phyloP scores from a whole-genome alignment of 1,284 basidiomycete species.

The Microbotryum silenes-acaulis region DNA sequence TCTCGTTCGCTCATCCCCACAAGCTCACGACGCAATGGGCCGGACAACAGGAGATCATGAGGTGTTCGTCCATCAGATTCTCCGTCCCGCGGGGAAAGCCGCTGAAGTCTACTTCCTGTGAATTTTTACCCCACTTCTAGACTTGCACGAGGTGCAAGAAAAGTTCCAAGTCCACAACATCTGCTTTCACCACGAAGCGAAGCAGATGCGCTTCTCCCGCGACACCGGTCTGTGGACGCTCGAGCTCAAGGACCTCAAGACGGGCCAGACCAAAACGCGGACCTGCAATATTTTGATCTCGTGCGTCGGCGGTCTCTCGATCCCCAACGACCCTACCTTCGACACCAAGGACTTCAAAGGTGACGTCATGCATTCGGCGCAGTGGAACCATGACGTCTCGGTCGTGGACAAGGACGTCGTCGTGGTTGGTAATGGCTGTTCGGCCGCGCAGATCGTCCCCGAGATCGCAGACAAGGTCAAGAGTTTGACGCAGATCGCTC shows the following conservation, averaged over 20 bases:
- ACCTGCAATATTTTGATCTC: conserved; percentile 32
- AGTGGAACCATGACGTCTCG: conserved; percentile 15
- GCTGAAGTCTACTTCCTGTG: too few relatives aligned
- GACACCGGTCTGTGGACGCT: conserved; percentile 27
- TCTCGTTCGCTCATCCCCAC: conserved; percentile 12
- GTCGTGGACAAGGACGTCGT: conserved; percentile 27
- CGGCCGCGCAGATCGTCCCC: conserved; percentile 20
- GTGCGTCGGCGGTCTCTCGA: conserved; percentile 21
- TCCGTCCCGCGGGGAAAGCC: too few relatives aligned
- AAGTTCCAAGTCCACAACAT: conserved; percentile 23
- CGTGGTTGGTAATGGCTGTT: conserved; percentile 25
- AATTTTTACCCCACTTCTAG: background rate
- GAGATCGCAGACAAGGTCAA: conserved; percentile 14
- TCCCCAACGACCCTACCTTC: conserved; percentile 26
- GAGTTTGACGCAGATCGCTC: conserved; percentile 24
- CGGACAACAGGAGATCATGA: conserved; percentile 12
- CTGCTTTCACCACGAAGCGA: conserved; percentile 17
- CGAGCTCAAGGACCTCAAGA: conserved; percentile 13
- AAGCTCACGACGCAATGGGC: conserved; percentile 22
- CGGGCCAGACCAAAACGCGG: conserved; percentile 9
- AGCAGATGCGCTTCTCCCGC: conserved; percentile 18
- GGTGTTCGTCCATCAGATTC: conserved; percentile 5
- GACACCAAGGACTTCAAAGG: conserved; percentile 21
- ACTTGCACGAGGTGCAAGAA: conserved; percentile 19
- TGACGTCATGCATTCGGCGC: conserved; percentile 22